Conservation (phyloP, 192 early-diverging fungal species). For the Coemansia erecta region DNA sequence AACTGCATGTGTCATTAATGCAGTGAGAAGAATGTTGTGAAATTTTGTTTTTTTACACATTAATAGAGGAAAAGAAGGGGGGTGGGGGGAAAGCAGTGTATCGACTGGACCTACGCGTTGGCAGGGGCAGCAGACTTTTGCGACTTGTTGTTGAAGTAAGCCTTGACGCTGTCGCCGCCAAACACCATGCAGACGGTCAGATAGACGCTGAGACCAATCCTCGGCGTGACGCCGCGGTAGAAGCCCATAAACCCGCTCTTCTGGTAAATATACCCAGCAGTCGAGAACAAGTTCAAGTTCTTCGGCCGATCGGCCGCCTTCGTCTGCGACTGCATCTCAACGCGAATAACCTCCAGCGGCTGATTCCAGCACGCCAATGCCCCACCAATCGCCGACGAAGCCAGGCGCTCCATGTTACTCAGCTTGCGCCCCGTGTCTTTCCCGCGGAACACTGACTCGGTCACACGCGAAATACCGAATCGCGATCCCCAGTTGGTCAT, state of each 20-base stretch:
- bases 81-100: too few species aligned
- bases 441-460: conserved; percentile 59
- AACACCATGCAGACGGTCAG: conserved; percentile 94
- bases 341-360: conserved; percentile 97
- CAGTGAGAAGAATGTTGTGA: too few species aligned
- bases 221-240: conserved; percentile 82
- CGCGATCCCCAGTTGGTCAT: conserved; percentile 99
- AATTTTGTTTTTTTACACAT: too few species aligned
- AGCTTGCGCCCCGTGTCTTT: conserved; percentile 66
- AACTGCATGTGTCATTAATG: too few species aligned
- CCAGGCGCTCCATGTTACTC: conserved; percentile 42
- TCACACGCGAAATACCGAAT: conserved; percentile 77
- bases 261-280: conserved; percentile 87
- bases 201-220: conserved; percentile 76
- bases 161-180: conserved; percentile 56
- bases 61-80: too few species aligned
- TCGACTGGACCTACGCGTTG: conserved; percentile 5
- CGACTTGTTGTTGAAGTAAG: conserved; percentile 52
- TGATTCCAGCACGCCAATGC: conserved; percentile 98
- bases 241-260: conserved; percentile 90
- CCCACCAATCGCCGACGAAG: conserved; percentile 82
- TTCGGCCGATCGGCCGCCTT: conserved; percentile 84
- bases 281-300: conserved; percentile 83
- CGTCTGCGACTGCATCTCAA: conserved; percentile 97
- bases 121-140: conserved; percentile 9